Percentiles rank a stretch among this genome's conserved stretches.
Conservation (phyloP, 495 filamentous ascomycete genomes). For the Thozetella sp. region DNA sequence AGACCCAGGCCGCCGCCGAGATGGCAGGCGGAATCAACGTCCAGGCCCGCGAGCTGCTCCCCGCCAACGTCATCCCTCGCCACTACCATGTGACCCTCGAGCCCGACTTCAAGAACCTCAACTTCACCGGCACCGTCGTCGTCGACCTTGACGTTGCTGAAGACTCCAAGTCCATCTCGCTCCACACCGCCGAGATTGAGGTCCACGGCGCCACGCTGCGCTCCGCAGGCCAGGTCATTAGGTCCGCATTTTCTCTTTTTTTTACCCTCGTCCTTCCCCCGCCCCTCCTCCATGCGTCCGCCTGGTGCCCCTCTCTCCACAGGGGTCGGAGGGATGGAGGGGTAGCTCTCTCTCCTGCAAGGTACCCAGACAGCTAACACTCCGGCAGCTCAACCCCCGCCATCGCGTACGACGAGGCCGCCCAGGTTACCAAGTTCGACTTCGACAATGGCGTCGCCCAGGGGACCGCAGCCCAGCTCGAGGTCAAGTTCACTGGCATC, state of each 20-base stretch:
- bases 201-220: slow-evolving; percentile 75
- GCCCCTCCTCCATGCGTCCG: background rate
- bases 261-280: too few species aligned
- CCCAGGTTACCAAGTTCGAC: slow-evolving; percentile 64
- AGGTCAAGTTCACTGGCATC: slow-evolving; percentile 66
- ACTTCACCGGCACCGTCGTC: slow-evolving; percentile 67
- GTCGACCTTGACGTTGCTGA: slow-evolving; percentile 84
- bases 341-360: too few species aligned
- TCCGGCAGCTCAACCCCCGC: slow-evolving; percentile 49
- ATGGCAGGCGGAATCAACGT: slow-evolving; percentile 44
- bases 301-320: too few species aligned
- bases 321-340: too few species aligned
- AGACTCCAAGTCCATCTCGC: slow-evolving; percentile 80
- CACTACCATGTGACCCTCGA: slow-evolving; percentile 77
- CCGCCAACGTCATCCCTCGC: slow-evolving; percentile 62
- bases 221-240: slow-evolving; percentile 47
- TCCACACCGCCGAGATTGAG: slow-evolving; percentile 86
- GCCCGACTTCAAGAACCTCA: slow-evolving; percentile 71
- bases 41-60: slow-evolving; percentile 60
- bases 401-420: slow-evolving; percentile 61
- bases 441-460: slow-evolving; percentile 61
- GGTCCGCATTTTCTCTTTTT: too few species aligned
- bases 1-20: slow-evolving; percentile 41
- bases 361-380: slow-evolving; percentile 5
- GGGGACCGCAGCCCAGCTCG: slow-evolving; percentile 63